These are phyloP conservation scores for Leccinum disarticulatum DNA, from an alignment of 768 basidiomycete genomes.

Conservation along the genomic window DNA sequence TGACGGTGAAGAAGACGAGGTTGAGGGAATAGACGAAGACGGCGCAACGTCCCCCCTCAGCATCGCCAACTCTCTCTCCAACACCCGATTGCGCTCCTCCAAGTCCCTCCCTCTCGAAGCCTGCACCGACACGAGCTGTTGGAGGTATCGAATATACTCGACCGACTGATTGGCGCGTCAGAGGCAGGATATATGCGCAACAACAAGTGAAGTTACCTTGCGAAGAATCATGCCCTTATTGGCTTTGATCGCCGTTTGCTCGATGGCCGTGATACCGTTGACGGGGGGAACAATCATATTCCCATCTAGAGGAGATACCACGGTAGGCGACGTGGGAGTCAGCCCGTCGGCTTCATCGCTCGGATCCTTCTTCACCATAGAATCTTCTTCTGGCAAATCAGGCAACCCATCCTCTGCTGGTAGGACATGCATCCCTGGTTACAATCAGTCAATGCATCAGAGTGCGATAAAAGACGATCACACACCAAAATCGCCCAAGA, in stretches of 20 bases:
- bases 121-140: conserved; percentile 81
- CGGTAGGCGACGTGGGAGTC: conserved; percentile 22
- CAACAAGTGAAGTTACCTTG: conserved; percentile 47
- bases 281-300: conserved; percentile 1
- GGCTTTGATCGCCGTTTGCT: conserved; percentile 67
- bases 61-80: conserved; percentile 32
- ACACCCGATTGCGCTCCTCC: conserved; percentile 61
- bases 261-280: conserved; percentile 16
- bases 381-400: conserved; percentile 30
- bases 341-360: conserved; percentile 29
- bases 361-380: conserved; percentile 30
- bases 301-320: conserved; percentile 10
- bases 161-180: conserved; percentile 38
- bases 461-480: background rate
- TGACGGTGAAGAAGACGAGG: conserved; percentile 21
- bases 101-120: conserved; percentile 77
- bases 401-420: conserved; percentile 27
- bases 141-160: conserved; percentile 69
- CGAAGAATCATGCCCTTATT: conserved; percentile 94
- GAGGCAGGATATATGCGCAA: background rate
- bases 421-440: conserved; percentile 27
- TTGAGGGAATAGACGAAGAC: conserved; percentile 11
- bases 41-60: conserved; percentile 19
- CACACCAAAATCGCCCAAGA: conserved; percentile 24
- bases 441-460: background rate